Conservation (phyloP, 257 asterid species). For the Solanum bulbocastanum region DNA sequence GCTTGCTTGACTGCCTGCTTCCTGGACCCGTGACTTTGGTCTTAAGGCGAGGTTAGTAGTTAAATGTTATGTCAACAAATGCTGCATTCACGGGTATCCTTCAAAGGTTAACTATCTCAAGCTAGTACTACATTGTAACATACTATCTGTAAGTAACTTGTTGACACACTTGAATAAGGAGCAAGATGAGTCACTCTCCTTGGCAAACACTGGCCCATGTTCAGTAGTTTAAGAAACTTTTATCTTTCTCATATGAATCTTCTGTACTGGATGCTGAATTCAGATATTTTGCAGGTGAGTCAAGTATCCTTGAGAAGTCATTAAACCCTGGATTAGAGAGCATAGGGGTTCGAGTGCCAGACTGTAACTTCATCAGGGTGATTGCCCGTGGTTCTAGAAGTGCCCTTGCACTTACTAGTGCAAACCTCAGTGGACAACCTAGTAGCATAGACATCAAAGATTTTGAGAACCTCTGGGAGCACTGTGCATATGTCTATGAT, state of each 20-base stretch:
- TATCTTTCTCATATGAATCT: neutral
- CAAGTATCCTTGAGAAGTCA: slow-evolving; percentile 72
- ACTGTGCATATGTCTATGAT: slow-evolving; percentile 58
- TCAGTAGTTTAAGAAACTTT: neutral
- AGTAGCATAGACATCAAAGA: slow-evolving; percentile 78
- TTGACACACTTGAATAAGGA: neutral
- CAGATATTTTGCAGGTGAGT: slow-evolving; percentile 42
- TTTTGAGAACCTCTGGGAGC: slow-evolving; percentile 72
- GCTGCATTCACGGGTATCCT: neutral
- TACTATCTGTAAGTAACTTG: neutral
- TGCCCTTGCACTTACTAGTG: slow-evolving; percentile 89
- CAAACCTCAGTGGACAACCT: slow-evolving; percentile 76
- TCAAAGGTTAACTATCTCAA: neutral
- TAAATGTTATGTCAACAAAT: neutral
- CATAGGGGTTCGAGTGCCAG: slow-evolving; percentile 83
- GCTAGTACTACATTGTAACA: neutral
- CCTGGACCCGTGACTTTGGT: slow-evolving; percentile 92
- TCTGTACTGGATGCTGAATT: neutral
- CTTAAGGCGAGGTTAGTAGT: slow-evolving; percentile 52
- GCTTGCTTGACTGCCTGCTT: slow-evolving; percentile 65
- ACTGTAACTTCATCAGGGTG: slow-evolving; percentile 52
- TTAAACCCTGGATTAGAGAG: slow-evolving; percentile 74
- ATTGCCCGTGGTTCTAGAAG: slow-evolving; percentile 65
- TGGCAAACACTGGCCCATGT: neutral
- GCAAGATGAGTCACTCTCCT: neutral